Evolutionary conservation across 805 yeast genomes (phyloP), one percentile per base, ranked within the genome.

Genomic region (Ogataea dorogensis): DNA sequence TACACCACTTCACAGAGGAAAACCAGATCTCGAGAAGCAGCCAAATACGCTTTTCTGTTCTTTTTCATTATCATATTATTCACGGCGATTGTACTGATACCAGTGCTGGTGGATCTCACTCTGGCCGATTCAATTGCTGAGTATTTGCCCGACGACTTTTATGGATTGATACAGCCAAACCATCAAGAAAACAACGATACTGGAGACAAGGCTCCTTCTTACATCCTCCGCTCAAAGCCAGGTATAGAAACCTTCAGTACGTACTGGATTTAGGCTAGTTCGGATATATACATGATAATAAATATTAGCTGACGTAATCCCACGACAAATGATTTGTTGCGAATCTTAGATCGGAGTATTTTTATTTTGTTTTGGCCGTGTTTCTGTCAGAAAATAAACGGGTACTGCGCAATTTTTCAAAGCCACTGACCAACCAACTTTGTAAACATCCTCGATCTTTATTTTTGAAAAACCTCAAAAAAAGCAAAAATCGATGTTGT

Each of bases 121-220:
- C 19, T 36, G 24, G 40, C 40, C 22, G 46, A 43, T 16, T 38
- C 46, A 2, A 40, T 36, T 28, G 43, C 42, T 35, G 34, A 23
- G 13, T 33, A 39, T 27, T 29, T 54, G 11, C 54, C 65, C 2
- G 40, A 36, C 11, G 27, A 45, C 4, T 47, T 43, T 10, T 44
- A 32, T 32, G 74, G 74, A 3, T 47, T 78, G 24, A 52, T 79
- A 6, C 88, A 81, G 53, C 87, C 88, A 1, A 70, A 63, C 24
- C 51, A 60, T 24, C 85, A 79, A 50, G 65, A 72, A 28, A 77
- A 79, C 45, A 79, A 81, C 49, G 87, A 81, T 51, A 81, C 87
- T 0, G 87, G 86, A 0, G 63, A 51, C 0, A 57, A 56, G 30
- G 83, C 82, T 0, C 81, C 84, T 0, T 34, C 58, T 1, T 58